Conservation (phyloP, 2,329 filamentous ascomycete species). For the Cryphonectria carpinicola region DNA sequence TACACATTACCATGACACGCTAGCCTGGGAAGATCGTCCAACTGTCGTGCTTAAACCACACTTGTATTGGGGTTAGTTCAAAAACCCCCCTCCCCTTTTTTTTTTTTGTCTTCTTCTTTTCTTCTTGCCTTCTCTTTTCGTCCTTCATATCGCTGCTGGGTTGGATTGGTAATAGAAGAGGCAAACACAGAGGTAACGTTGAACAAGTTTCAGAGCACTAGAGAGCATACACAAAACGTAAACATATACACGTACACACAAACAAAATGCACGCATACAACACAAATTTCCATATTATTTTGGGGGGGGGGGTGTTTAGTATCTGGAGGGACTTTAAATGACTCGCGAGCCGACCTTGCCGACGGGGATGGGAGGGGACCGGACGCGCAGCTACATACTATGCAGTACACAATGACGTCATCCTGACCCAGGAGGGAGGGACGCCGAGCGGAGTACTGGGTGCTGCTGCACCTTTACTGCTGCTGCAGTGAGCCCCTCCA, state of each 20-base stretch:
- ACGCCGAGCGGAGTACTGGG: neutral
- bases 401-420: neutral
- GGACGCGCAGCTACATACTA: neutral
- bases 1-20: neutral
- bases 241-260: neutral
- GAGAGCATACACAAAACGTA: neutral
- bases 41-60: neutral
- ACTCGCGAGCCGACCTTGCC: slow-evolving; percentile 12
- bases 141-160: no score
- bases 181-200: neutral
- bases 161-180: no score
- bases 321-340: neutral
- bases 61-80: no score
- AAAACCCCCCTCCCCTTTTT: no score
- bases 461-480: neutral
- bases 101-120: no score
- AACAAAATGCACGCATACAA: neutral
- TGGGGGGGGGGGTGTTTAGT: no score
- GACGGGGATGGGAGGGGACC: neutral
- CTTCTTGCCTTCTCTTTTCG: no score
- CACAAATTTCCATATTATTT: no score
- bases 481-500: neutral
- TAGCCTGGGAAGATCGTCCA: neutral
- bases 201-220: neutral
- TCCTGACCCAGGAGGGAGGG: slow-evolving; percentile 5